Percentiles rank a stretch among this genome's conserved stretches.
Evolutionary conservation across 306 rosid genomes (phyloP).

Genomic region (Echinosophora koreensis): DNA sequence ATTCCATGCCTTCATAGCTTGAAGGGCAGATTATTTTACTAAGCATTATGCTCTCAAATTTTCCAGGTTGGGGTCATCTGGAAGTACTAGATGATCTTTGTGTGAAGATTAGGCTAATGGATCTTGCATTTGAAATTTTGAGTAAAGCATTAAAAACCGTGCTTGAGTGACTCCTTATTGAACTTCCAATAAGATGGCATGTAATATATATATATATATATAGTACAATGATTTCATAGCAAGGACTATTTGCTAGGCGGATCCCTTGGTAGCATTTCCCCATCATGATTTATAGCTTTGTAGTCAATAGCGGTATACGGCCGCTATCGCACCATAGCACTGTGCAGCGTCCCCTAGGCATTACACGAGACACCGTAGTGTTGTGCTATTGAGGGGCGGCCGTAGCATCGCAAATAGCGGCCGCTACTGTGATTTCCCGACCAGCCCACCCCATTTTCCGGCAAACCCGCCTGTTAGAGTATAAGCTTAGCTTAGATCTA

Average conservation of each 20-base stretch:
- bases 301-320: too few species aligned
- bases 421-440: too few species aligned
- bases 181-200: constrained; percentile 10
- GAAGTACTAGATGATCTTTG: constrained; percentile 9
- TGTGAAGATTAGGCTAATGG: constrained; percentile 28
- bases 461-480: too few species aligned
- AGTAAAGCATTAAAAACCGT: not conserved
- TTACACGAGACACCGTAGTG: too few species aligned
- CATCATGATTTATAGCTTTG: not conserved
- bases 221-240: not conserved
- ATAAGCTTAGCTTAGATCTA: too few species aligned
- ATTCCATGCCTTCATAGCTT: constrained; percentile 5
- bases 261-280: constrained; percentile 28
- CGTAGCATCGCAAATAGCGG: too few species aligned
- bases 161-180: constrained; percentile 1
- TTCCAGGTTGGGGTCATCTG: not conserved
- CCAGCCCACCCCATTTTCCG: too few species aligned
- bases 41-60: constrained; percentile 7
- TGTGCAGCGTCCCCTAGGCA: too few species aligned
- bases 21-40: not conserved
- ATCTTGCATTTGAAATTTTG: constrained; percentile 6
- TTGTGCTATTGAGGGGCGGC: too few species aligned
- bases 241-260: constrained; percentile 21
- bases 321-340: too few species aligned
- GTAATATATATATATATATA: not conserved